These are phyloP conservation scores for Stemphylium beticola DNA, from an alignment of 2,329 filamentous ascomycete species.

Conservation along the genomic window DNA sequence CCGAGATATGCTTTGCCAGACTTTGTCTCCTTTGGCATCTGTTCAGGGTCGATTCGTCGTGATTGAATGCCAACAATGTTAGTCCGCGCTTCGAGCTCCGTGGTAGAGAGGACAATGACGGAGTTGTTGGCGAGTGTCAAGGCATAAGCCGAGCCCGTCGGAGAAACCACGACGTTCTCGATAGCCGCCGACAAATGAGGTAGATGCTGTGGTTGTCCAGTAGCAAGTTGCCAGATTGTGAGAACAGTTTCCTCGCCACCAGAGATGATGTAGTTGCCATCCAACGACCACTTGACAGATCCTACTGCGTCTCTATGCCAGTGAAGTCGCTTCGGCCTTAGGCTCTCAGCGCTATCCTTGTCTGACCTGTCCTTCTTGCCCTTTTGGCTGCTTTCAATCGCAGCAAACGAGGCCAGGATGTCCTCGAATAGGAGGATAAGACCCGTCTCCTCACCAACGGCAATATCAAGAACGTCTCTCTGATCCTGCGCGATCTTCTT, in stretches of 20 bases:
- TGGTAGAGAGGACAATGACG: slow-evolving; percentile 85
- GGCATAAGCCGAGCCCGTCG: slow-evolving; percentile 79
- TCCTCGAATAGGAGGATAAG: slow-evolving; percentile 83
- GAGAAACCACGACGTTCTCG: slow-evolving; percentile 82
- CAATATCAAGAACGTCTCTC: slow-evolving; percentile 69
- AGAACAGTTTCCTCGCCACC: slow-evolving; percentile 89
- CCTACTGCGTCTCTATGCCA: slow-evolving; percentile 90
- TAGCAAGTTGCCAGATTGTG: slow-evolving; percentile 92
- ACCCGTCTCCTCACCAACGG: slow-evolving; percentile 77
- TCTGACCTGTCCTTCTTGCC: slow-evolving; percentile 26
- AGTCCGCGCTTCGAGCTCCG: slow-evolving; percentile 82
- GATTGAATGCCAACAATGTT: slow-evolving; percentile 84
- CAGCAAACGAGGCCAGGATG: slow-evolving; percentile 64
- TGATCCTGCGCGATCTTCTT: slow-evolving; percentile 41
- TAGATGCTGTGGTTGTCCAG: slow-evolving; percentile 78
- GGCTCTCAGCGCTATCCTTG: slow-evolving; percentile 43
- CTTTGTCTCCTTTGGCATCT: slow-evolving; percentile 30
- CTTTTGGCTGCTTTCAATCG: slow-evolving; percentile 50
- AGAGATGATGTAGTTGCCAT: slow-evolving; percentile 94
- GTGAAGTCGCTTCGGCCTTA: slow-evolving; percentile 72
- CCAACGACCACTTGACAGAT: slow-evolving; percentile 86
- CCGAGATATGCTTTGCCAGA: slow-evolving; percentile 25
- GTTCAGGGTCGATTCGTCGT: slow-evolving; percentile 37
- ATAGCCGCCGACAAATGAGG: slow-evolving; percentile 90
- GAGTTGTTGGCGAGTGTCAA: slow-evolving; percentile 92